Percentiles rank a stretch among this genome's conserved stretches.
Conservation (phyloP, 257 asterid genomes). For the Cordia subcordata region DNA sequence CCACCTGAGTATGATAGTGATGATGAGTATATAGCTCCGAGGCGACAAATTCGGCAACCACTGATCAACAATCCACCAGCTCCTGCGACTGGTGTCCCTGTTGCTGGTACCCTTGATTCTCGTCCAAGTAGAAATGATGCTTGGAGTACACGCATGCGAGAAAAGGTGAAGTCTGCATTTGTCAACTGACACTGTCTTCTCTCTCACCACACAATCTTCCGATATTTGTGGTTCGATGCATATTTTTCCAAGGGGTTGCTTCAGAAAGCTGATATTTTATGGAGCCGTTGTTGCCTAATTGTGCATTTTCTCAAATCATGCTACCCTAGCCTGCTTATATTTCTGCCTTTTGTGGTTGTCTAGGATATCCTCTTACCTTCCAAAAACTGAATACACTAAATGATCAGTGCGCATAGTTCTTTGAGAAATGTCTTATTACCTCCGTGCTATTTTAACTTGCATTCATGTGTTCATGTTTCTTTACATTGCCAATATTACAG, state of each 20-base stretch:
- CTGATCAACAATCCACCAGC: slow-evolving; percentile 55
- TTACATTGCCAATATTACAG: too few relatives aligned
- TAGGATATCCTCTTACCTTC: too few relatives aligned
- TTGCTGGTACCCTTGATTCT: slow-evolving; percentile 61
- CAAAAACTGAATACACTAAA: too few relatives aligned
- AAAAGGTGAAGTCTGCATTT: slow-evolving; percentile 49
- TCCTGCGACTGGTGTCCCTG: slow-evolving; percentile 79
- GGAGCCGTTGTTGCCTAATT: too few relatives aligned
- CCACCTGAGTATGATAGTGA: slow-evolving; percentile 96
- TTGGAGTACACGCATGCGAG: slow-evolving; percentile 98
- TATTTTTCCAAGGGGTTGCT: neutral
- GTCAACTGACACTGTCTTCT: neutral
- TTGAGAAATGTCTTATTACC: too few relatives aligned
- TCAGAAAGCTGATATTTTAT: too few relatives aligned
- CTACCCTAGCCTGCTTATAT: too few relatives aligned
- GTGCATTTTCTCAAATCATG: too few relatives aligned
- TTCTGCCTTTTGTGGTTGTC: too few relatives aligned
- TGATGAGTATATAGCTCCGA: slow-evolving; percentile 76
- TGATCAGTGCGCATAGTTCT: too few relatives aligned
- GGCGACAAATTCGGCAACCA: slow-evolving; percentile 91
- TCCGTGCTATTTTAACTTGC: too few relatives aligned
- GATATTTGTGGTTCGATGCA: neutral
- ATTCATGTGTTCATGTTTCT: too few relatives aligned
- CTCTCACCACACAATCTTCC: neutral
- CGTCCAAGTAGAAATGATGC: slow-evolving; percentile 96